Base-by-base conservation (phyloP, 345 rosid species). In the Viola odorata region DNA sequence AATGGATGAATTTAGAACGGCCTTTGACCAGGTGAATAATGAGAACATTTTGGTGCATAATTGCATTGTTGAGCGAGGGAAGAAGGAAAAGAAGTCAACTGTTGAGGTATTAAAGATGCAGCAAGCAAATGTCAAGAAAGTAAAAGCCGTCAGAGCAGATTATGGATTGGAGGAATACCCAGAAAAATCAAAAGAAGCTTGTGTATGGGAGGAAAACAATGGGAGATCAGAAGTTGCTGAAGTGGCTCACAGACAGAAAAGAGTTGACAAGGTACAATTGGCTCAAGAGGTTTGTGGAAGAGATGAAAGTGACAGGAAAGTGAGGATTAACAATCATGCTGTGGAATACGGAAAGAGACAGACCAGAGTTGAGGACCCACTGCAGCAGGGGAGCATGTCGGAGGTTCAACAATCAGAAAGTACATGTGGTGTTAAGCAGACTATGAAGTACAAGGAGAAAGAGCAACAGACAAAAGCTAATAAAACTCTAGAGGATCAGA, bases 1-100 rank as follows among this genome's bases (percentile, higher is more conserved):
- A 69, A 78, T 77, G 48, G 82, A 82, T 70, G 70, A 73, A 69
- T 78, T 83, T 8, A 69, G 69, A 61, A 76, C 54, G 62, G 69
- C 71, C 74, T 59, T 63, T 56, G 83, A 76, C 63, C 74, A 65
- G 63, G 76, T 58, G 61, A 75, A 72, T 51, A 75, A 60, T 61
- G 80, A 75, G 53, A 73, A 72, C 37, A 37, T 63, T 61, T 63
- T 67, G 42, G 15, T 58, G 62, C 74, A 50, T 69, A 49, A 69
- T 52, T 53, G 65, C 12, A 54, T 60, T 61, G 64, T 58, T 57
- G 83, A 82, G 66, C 70, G 37, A 55, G 67, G 60, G 63, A 79
- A 67, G 69, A 80, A 77, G 69, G 77, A 67, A 45, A 72, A 75
- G 57, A 64, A 62, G 71, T 64, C 40, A 55, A 72, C 62, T 55